Evolutionary conservation across 805 yeast species (phyloP).

Genomic region (Sugiyamaella marilandica): DNA sequence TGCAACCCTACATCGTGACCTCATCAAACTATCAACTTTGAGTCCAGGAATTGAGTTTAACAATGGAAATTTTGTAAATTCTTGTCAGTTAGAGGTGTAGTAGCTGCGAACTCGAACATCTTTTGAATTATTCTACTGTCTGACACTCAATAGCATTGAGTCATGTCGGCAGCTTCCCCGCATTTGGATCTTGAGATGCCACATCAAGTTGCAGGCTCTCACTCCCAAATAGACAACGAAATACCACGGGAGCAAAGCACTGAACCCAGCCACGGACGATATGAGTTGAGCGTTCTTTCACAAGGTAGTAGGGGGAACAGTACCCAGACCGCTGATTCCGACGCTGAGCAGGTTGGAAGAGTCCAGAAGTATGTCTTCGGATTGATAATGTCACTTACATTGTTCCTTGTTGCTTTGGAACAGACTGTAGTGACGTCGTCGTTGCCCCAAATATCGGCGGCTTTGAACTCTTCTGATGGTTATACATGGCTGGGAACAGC

Average conservation of each 20-base stretch:
- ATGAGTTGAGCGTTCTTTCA: no score
- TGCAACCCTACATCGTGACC: no score
- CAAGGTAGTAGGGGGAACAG: no score
- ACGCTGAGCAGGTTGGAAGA: background rate
- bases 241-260: no score
- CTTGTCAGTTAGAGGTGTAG: no score
- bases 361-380: constrained; percentile 15
- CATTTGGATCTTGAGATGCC: background rate
- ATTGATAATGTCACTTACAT: constrained; percentile 15
- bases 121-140: no score
- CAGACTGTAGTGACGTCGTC: constrained; percentile 52
- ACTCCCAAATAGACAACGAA: background rate
- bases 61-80: no score
- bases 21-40: no score
- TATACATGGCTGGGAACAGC: constrained; percentile 54
- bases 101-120: no score
- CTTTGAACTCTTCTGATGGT: constrained; percentile 42
- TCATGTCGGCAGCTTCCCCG: background rate
- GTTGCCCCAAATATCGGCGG: constrained; percentile 38
- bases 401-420: constrained; percentile 40
- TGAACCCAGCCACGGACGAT: no score
- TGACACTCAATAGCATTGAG: no score
- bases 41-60: no score
- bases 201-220: background rate
- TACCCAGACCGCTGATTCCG: background rate